These are phyloP conservation scores for Fusarium burgessii DNA, from an alignment of 2,329 filamentous ascomycete species.

Conservation along the genomic window DNA sequence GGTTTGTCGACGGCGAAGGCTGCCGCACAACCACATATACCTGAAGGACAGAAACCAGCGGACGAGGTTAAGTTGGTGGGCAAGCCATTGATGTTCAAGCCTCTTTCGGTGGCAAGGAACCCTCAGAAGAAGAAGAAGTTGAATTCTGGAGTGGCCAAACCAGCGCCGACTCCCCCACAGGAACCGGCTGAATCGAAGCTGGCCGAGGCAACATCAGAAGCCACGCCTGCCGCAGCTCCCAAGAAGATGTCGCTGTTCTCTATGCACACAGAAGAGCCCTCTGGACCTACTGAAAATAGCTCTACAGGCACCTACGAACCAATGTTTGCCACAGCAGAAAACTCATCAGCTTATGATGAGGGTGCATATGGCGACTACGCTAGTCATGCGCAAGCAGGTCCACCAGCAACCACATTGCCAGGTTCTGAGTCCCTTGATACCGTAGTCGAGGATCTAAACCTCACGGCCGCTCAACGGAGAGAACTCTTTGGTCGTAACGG, in stretches of 20 bases:
- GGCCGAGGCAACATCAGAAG: conserved; percentile 28
- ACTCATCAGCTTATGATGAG: conserved; percentile 33
- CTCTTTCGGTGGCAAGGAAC: conserved; percentile 84
- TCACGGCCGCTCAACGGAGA: conserved; percentile 80
- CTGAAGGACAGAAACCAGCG: conserved; percentile 68
- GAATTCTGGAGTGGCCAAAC: conserved; percentile 27
- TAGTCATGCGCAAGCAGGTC: conserved; percentile 48
- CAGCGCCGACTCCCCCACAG: conserved; percentile 18
- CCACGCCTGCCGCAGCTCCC: conserved; percentile 41
- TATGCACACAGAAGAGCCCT: conserved; percentile 60
- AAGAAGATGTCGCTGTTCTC: conserved; percentile 78
- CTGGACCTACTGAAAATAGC: conserved; percentile 39
- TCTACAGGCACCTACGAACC: conserved; percentile 61
- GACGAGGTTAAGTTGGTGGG: conserved; percentile 77
- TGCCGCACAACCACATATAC: conserved; percentile 61
- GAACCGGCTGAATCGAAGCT: conserved; percentile 26
- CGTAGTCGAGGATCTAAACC: conserved; percentile 82
- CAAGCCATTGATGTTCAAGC: conserved; percentile 89
- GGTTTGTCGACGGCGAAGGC: conserved; percentile 57
- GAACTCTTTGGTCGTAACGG: conserved; percentile 84
- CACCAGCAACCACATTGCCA: conserved; percentile 46
- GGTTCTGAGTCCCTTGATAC: conserved; percentile 70
- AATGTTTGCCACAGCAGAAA: conserved; percentile 57
- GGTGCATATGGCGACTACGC: conserved; percentile 50
- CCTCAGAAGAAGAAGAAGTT: conserved; percentile 75